Base-by-base conservation (phyloP, 495 filamentous ascomycete genomes). In the Darksidea phi region DNA sequence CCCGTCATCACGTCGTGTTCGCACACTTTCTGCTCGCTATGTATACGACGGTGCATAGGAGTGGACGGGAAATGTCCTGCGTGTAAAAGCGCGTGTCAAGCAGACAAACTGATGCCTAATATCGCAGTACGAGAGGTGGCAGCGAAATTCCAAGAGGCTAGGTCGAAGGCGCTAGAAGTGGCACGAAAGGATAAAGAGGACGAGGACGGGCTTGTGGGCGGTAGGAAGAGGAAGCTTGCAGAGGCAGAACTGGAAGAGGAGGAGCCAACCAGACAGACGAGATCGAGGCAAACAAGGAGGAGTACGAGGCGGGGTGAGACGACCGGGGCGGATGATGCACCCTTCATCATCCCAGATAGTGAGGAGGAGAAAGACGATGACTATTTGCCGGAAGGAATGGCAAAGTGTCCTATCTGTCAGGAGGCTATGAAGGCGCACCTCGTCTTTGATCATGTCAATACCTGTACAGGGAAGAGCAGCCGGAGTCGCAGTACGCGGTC, bases 1-100 rank as follows among this genome's bases (percentile, higher is more conserved):
- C 94, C 94, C 0, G 92, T 99, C 79, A 86, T 97, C 54, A 99
- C 94, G 0, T 87, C 87, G 0, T 99, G 94, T 79, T 88, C 84
- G 42, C 94, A 99, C 72, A 97, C 94, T 0, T 99, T 99, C 71
- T 99, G 94, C 79, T 96, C 91, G 15, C 73, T 93, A 26, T 99
- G 94, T 73, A 97, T 98, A 61, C 88, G 94, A 15, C 79, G 91
- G 53, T 88, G 86, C 61, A 78, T 99, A 1, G 84, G 85, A 6
- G 78, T 81, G 1, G 92, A 96, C 61, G 86, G 88, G 10, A 89
- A 87, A 71, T 99, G 94, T 69, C 95, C 94, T 0, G 76, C 87
- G 0, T 99, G 94, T 72, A 84, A 92, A 49, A 75, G 80, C 2
- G 67, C 75, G 6, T 88, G 93, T 61, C 89, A 96, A 68, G 90